Base-by-base conservation (phyloP, 75 land plant genomes). In the Selaginella moellendorffii region DNA sequence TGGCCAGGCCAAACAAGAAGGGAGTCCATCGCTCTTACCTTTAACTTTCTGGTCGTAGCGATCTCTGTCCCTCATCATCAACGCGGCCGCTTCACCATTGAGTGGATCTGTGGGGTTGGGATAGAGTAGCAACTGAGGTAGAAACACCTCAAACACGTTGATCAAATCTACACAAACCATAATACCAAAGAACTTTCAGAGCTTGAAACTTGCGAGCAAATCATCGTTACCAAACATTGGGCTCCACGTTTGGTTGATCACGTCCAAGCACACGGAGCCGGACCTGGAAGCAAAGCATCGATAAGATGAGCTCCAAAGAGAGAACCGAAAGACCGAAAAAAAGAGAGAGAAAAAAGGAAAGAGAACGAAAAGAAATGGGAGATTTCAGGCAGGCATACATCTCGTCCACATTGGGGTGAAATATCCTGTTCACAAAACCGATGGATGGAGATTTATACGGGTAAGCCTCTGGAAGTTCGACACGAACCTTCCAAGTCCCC, bases 381-480 rank as follows among this genome's bases (percentile, higher is more conserved):
- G n/a, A n/a, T n/a, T n/a, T n/a, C n/a, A n/a, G n/a, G n/a, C n/a
- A 5, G 46, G 10, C 82, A 74, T 74, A 85, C 85, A 76, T 74
- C 28, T 86, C 90, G 74, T 86, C 85, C 54, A 86, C 79, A 76
- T 86, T 86, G 21, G 90, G 90, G 63, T 86, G 90, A 54, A 79
- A 86, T 5, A 86, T 86, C 72, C 79, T 86, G 60, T 82, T 86
- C 17, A 77, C 67, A 74, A 86, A 86, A 8, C 83, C 83, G 30
- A 82, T 86, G 0, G 85, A 82, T 23, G 90, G 90, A 67, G 90
- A 82, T 65, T 78, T 80, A 66, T 86, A 86, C 1, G 90, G 90
- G 72, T 86, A 86, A 52, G 81, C 83, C 69, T 80, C 83, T 29
- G 85, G 90, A 20, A 86, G 70, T 64, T 80, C 86, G 0, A 86